Percentiles rank a stretch among this genome's conserved stretches.
Conservation (phyloP, 2,329 filamentous ascomycete genomes). For the Stemphylium lycopersici region DNA sequence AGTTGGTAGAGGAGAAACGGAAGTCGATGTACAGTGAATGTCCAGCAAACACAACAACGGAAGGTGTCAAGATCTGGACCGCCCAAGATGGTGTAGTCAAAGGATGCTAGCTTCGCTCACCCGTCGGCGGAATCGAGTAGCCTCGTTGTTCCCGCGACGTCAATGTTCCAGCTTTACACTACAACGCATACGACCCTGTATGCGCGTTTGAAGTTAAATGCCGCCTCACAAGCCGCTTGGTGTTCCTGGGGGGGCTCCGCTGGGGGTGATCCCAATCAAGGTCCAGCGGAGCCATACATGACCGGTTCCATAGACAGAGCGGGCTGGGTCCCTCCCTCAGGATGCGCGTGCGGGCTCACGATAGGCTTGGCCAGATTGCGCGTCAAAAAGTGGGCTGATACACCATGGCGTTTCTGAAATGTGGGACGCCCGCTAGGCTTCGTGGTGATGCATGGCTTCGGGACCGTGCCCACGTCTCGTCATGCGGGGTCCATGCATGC, state of each 20-base stretch:
- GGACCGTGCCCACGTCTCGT: background rate
- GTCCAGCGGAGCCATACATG: background rate
- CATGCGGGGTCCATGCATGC: slow-evolving; percentile 1
- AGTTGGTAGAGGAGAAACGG: background rate
- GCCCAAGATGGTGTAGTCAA: background rate
- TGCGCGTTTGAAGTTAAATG: background rate
- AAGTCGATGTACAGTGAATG: slow-evolving; percentile 6
- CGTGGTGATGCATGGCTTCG: background rate
- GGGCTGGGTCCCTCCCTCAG: background rate
- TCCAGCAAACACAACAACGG: slow-evolving; percentile 9
- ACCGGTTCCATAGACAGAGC: background rate
- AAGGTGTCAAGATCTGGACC: background rate
- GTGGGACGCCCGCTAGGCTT: background rate
- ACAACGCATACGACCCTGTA: background rate
- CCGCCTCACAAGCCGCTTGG: slow-evolving; percentile 6
- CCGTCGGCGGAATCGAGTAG: background rate
- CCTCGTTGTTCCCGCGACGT: background rate
- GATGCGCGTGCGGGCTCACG: slow-evolving; percentile 2
- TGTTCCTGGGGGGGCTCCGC: background rate
- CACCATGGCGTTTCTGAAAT: slow-evolving; percentile 10
- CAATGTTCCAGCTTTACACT: background rate
- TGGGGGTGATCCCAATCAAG: slow-evolving; percentile 9
- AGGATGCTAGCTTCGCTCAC: background rate
- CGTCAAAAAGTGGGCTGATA: slow-evolving; percentile 14
- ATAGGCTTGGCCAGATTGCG: slow-evolving; percentile 9